Conservation (phyloP, 441 rosid species). For the Aquilaria agallochum region DNA sequence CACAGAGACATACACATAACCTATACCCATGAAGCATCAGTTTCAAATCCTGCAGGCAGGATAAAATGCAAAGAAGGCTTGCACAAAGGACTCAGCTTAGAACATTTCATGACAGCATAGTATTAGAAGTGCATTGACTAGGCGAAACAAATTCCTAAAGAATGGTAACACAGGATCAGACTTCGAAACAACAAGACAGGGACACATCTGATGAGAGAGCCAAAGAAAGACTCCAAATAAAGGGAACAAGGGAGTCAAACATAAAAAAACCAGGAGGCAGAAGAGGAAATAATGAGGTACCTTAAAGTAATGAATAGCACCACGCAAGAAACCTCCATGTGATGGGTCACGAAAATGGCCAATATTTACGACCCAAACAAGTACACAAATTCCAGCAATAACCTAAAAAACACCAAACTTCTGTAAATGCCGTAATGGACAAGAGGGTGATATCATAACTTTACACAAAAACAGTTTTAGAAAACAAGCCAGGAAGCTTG, state of each 20-base stretch:
- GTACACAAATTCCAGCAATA: slow-evolving; percentile 94
- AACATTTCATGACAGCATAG: too few species aligned
- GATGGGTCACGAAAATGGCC: slow-evolving; percentile 97
- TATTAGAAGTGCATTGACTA: too few species aligned
- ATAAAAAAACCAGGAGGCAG: background rate
- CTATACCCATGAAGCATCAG: too few species aligned
- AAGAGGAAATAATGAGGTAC: slow-evolving; percentile 31
- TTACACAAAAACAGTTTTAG: background rate
- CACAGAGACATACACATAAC: too few species aligned
- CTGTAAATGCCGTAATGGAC: slow-evolving; percentile 7
- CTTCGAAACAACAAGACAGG: too few species aligned
- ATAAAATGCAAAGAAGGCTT: too few species aligned
- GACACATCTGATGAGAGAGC: background rate
- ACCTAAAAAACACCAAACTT: slow-evolving; percentile 51
- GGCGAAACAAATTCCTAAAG: too few species aligned
- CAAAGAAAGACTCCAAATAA: background rate
- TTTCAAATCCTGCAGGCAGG: too few species aligned
- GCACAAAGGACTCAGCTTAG: too few species aligned
- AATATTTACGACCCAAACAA: slow-evolving; percentile 98
- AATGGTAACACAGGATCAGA: too few species aligned
- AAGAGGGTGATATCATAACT: background rate
- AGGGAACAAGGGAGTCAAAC: background rate
- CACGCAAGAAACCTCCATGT: slow-evolving; percentile 91
- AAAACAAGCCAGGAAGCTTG: too few species aligned
- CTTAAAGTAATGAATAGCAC: slow-evolving; percentile 98